Percentiles rank a stretch among this genome's conserved stretches.
phyloP scores from a whole-genome alignment of 2,329 filamentous ascomycete species.

The Didymella pomorum region DNA sequence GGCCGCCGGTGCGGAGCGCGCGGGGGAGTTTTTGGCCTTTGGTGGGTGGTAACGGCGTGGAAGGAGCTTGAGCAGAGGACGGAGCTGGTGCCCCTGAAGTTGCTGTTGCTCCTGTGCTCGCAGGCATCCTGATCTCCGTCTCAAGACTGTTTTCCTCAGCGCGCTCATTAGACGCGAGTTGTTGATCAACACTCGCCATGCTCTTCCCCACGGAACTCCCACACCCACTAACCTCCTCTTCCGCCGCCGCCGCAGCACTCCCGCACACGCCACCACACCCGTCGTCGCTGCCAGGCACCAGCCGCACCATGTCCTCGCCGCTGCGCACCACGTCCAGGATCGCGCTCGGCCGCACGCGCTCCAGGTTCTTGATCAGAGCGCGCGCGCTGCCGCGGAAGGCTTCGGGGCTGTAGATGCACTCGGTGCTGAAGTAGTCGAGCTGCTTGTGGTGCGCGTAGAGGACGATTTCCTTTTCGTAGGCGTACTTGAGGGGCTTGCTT shows the following conservation, averaged over 20 bases:
- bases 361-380: constrained; percentile 91
- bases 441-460: constrained; percentile 97
- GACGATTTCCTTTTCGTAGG: constrained; percentile 99
- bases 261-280: constrained; percentile 42
- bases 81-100: too few species aligned
- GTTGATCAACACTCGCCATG: constrained; percentile 82
- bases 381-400: constrained; percentile 93
- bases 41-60: too few species aligned
- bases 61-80: too few species aligned
- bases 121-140: constrained; percentile 65
- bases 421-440: constrained; percentile 96
- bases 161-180: constrained; percentile 70
- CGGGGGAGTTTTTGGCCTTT: constrained; percentile 28
- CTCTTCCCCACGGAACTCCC: constrained; percentile 73
- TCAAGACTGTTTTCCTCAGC: constrained; percentile 67
- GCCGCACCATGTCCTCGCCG: constrained; percentile 91
- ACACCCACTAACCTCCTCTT: constrained; percentile 75
- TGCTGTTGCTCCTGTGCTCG: not conserved
- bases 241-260: constrained; percentile 61
- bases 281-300: constrained; percentile 69
- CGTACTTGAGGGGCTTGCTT: constrained; percentile 96
- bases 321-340: constrained; percentile 94
- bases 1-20: constrained; percentile 22
- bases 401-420: constrained; percentile 98
- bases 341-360: constrained; percentile 89